A percentile compares a stretch with the other conserved stretches of the same genome.
Conservation (phyloP, 768 basidiomycete genomes). For the Panaeolus papilionaceus region DNA sequence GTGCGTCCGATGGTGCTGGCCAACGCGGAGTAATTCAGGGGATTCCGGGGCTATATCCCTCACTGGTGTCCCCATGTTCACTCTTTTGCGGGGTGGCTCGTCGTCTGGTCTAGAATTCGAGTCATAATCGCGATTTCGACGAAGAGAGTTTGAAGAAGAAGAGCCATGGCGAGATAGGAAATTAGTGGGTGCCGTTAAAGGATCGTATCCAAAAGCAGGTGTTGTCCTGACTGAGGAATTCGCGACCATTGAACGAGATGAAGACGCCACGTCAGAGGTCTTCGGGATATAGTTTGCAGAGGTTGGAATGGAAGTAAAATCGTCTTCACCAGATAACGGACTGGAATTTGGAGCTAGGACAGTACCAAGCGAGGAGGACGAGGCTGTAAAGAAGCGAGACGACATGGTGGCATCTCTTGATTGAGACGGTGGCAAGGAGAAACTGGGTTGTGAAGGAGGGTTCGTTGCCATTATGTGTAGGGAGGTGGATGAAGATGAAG, state of each 20-base stretch:
- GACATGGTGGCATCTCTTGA: constrained; percentile 77
- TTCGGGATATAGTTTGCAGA: constrained; percentile 43
- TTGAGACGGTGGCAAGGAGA: constrained; percentile 59
- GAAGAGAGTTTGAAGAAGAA: constrained; percentile 58
- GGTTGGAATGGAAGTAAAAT: constrained; percentile 42
- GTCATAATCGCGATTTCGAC: constrained; percentile 49
- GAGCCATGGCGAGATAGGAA: constrained; percentile 51
- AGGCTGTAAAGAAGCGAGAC: constrained; percentile 63
- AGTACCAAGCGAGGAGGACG: constrained; percentile 55
- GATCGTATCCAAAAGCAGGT: constrained; percentile 48
- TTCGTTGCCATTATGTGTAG: constrained; percentile 14
- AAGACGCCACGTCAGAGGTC: constrained; percentile 49
- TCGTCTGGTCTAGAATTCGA: constrained; percentile 54
- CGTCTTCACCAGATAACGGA: constrained; percentile 52
- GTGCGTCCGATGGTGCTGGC: constrained; percentile 51
- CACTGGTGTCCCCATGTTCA: constrained; percentile 57
- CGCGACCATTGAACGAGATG: constrained; percentile 43
- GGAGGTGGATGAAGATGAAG: constrained; percentile 35
- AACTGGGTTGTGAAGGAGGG: constrained; percentile 30
- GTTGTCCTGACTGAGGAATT: constrained; percentile 44
- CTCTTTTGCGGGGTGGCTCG: constrained; percentile 75
- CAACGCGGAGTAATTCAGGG: constrained; percentile 62
- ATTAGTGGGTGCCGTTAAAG: constrained; percentile 64
- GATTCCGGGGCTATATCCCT: constrained; percentile 56
- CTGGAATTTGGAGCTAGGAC: constrained; percentile 83